phyloP scores from a whole-genome alignment of 352 stramenopile genomes.

The Globisporangium lucens region DNA sequence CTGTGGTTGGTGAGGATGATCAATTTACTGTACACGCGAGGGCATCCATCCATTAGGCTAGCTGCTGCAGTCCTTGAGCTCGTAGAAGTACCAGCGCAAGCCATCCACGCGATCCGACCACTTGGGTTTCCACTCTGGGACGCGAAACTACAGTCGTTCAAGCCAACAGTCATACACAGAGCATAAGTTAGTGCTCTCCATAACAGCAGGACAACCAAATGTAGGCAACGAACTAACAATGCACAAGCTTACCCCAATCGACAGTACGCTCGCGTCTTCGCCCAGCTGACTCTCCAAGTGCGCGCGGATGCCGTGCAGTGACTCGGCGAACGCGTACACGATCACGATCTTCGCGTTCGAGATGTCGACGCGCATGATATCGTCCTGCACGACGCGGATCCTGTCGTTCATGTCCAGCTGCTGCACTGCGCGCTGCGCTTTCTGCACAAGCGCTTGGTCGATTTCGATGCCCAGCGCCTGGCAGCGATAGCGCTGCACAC shows the following conservation, averaged over 20 bases:
- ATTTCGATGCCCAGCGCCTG: conserved; percentile 70
- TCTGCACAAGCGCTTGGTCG: conserved; percentile 46
- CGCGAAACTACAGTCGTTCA: conserved; percentile 53
- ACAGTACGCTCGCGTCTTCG: conserved; percentile 50
- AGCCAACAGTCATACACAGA: not conserved
- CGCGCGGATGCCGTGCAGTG: conserved; percentile 57
- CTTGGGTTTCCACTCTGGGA: conserved; percentile 62
- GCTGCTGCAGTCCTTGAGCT: conserved; percentile 27
- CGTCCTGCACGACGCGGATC: conserved; percentile 48
- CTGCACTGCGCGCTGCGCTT: conserved; percentile 26
- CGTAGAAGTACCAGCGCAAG: conserved; percentile 78
- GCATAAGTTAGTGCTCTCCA: not conserved
- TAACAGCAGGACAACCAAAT: not conserved
- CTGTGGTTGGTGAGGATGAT: not conserved
- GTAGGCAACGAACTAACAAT: not conserved
- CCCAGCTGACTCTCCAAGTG: conserved; percentile 42
- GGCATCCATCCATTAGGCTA: not conserved
- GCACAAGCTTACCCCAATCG: conserved; percentile 60
- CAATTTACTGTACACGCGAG: not conserved
- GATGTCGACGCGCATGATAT: conserved; percentile 60
- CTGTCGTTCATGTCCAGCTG: conserved; percentile 24
- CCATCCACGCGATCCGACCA: conserved; percentile 49
- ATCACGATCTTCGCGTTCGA: conserved; percentile 60
- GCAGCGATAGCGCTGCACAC: conserved; percentile 54
- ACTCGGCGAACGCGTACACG: conserved; percentile 83